phyloP scores from a whole-genome alignment of 768 basidiomycete species.

The Boletellus ananiceps region DNA sequence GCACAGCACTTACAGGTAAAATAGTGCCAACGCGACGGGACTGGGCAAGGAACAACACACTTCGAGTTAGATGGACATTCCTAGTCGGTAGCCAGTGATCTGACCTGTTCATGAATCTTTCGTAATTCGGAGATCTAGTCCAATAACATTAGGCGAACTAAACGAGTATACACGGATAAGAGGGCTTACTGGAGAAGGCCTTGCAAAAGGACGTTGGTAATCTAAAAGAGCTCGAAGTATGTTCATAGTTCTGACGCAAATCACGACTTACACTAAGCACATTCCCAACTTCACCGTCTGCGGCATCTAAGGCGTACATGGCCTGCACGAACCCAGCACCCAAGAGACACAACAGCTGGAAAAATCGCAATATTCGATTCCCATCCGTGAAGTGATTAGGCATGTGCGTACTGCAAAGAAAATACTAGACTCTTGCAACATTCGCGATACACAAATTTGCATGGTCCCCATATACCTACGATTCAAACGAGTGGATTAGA shows the following conservation, averaged over 20 bases:
- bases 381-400: neutral
- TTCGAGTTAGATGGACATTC: neutral
- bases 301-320: slow-evolving; percentile 85
- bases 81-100: neutral
- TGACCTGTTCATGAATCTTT: slow-evolving; percentile 49
- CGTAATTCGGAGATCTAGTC: slow-evolving; percentile 61
- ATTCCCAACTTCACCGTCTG: slow-evolving; percentile 70
- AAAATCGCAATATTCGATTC: neutral
- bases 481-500: neutral
- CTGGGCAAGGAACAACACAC: slow-evolving; percentile 25
- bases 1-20: slow-evolving; percentile 61
- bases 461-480: slow-evolving; percentile 81
- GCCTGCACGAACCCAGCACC: slow-evolving; percentile 83
- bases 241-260: neutral
- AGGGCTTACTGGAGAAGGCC: slow-evolving; percentile 64
- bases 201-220: slow-evolving; percentile 72
- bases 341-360: slow-evolving; percentile 73
- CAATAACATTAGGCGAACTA: neutral
- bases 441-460: slow-evolving; percentile 90
- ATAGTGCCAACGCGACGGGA: slow-evolving; percentile 60
- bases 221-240: slow-evolving; percentile 32
- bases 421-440: slow-evolving; percentile 90
- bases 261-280: slow-evolving; percentile 40
- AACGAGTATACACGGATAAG: neutral
- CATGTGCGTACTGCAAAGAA: slow-evolving; percentile 71